Base-by-base conservation (phyloP, 2,329 filamentous ascomycete genomes). In the Botrytis pseudocinerea region DNA sequence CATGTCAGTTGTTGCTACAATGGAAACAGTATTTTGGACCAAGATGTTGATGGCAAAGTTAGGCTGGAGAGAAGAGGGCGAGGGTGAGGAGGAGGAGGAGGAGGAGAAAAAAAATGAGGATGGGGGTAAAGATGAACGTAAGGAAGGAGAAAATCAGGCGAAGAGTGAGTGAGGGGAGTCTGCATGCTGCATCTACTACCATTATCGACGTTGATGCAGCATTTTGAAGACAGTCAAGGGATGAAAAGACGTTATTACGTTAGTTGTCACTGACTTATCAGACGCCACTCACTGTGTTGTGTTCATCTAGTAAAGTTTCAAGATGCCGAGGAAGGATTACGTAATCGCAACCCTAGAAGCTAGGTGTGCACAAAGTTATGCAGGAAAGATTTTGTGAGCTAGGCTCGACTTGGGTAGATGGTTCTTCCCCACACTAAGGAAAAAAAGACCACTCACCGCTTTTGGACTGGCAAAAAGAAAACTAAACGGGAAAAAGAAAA, bases 21-120 rank as follows among this genome's bases (percentile, higher is more conserved):
- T 73, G 44, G 71, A 77, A 57, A 72, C 69, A 6, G 65, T 74
- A 3, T 62, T 70, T 3, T 75, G 62, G 38, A 38, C 20, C 10
- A 66, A n/a, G 63, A 46, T 51, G 22, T 22, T 25, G 18, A 16
- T 40, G 48, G 28, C 48, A 61, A 74, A 64, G 28, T 74, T 73
- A 2, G 20, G 70, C 16, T 74, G 73, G 38, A 74, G 44, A 40
- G 60, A 71, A 14, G 28, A 40, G 12, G 38, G n/a, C 28, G 35
- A 51, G 54, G 51, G 7, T 8, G 38, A 62, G 10, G 48, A 25
- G 1, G 66, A 35, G 1, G 69, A n/a, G 32, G 60, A 44, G 25
- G 48, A 20, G 48, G 46, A 42, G 12, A 28, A n/a, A n/a, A 25
- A 32, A 40, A 10, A 44, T n/a, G n/a, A 51, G 12, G 44, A 38